Percentiles rank a stretch among this genome's conserved stretches.
Conservation (phyloP, 352 stramenopile species). For the Albugo laibachii region DNA sequence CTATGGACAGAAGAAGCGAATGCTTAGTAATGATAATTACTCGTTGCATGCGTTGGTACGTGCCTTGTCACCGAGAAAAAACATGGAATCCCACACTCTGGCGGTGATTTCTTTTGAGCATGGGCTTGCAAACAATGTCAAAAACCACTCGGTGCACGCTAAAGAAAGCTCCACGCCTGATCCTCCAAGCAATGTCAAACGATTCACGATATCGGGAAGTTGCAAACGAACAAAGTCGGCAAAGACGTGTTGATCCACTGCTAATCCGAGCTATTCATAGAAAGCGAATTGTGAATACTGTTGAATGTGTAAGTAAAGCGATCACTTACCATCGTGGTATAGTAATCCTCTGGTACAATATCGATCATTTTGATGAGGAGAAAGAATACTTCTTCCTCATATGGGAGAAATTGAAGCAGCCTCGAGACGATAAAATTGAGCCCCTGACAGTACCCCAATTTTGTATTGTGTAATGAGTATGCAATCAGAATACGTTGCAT, state of each 20-base stretch:
- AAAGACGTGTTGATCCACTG: slow-evolving; percentile 80
- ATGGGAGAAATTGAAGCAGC: slow-evolving; percentile 36
- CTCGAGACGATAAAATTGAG: slow-evolving; percentile 76
- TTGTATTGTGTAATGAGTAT: slow-evolving; percentile 64
- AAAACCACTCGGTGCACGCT: slow-evolving; percentile 76
- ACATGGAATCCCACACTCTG: slow-evolving; percentile 69
- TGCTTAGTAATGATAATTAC: background rate
- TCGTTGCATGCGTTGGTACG: background rate
- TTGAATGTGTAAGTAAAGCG: background rate
- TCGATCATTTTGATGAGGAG: slow-evolving; percentile 59
- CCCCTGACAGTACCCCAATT: slow-evolving; percentile 72
- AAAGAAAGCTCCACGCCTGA: slow-evolving; percentile 72
- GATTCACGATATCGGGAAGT: slow-evolving; percentile 39
- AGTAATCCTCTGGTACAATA: slow-evolving; percentile 72
- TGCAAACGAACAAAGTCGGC: slow-evolving; percentile 63
- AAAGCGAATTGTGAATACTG: background rate
- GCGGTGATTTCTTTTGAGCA: slow-evolving; percentile 51
- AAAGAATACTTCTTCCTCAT: slow-evolving; percentile 64
- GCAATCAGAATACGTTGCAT: slow-evolving; percentile 69
- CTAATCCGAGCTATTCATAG: slow-evolving; percentile 32
- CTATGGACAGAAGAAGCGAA: slow-evolving; percentile 11
- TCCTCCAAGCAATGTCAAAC: slow-evolving; percentile 42
- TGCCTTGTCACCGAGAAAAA: slow-evolving; percentile 66
- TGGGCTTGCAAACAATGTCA: slow-evolving; percentile 72
- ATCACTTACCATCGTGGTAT: slow-evolving; percentile 61